Percentiles rank a stretch among this genome's conserved stretches.
These are phyloP conservation scores for Vigna angularis DNA, from an alignment of 306 rosid genomes.

Conservation along the genomic window DNA sequence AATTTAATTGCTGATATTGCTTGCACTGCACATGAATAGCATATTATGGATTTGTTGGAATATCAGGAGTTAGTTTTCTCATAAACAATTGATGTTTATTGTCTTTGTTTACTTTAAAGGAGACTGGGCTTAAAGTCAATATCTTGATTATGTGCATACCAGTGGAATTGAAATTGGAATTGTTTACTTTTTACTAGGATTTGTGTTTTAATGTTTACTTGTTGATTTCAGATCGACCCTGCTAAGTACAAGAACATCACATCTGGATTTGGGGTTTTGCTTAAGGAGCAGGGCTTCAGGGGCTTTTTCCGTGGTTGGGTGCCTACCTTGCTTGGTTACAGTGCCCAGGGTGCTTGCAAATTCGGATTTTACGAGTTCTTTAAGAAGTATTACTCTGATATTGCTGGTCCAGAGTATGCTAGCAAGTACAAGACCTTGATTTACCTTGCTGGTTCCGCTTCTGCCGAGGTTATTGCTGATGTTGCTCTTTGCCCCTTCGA, in stretches of 20 bases:
- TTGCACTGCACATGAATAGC: not conserved
- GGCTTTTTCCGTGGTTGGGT: conserved; percentile 99
- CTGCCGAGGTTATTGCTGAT: conserved; percentile 97
- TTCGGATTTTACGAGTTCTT: conserved; percentile 94
- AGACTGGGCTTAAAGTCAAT: not conserved
- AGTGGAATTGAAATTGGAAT: conserved; percentile 24
- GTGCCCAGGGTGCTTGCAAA: conserved; percentile 99
- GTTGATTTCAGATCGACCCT: conserved; percentile 81
- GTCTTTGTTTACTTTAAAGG: not conserved
- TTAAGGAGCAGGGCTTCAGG: conserved; percentile 89
- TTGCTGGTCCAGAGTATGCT: conserved; percentile 97
- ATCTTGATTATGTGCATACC: not conserved
- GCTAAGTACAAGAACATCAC: conserved; percentile 83
- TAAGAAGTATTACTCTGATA: conserved; percentile 93
- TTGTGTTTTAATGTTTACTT: conserved; percentile 20
- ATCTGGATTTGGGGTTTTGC: conserved; percentile 89
- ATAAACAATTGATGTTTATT: not conserved
- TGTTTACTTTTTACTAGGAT: not conserved
- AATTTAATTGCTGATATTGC: not conserved
- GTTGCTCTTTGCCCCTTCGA: conserved; percentile 95
- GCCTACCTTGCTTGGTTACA: conserved; percentile 94
- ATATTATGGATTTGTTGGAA: not conserved
- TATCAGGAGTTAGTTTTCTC: not conserved
- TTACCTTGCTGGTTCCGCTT: conserved; percentile 98
- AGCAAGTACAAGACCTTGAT: conserved; percentile 94